These are phyloP conservation scores for Berberis vulgaris DNA, from an alignment of 164 flowering plant species.

Conservation along the genomic window DNA sequence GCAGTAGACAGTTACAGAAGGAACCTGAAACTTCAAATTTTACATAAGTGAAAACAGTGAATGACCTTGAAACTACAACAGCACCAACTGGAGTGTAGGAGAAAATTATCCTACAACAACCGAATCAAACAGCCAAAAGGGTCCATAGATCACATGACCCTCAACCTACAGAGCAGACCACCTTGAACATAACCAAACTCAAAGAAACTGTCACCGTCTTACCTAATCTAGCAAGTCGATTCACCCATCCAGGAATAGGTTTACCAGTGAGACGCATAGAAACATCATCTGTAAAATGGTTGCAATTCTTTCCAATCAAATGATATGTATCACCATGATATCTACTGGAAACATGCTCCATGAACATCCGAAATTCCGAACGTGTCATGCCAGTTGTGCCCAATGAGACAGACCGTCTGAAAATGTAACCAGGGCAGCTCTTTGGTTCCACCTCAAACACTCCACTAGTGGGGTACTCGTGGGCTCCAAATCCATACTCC, in stretches of 20 bases:
- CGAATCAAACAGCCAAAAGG: background rate
- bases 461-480: slow-evolving; percentile 83
- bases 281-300: slow-evolving; percentile 89
- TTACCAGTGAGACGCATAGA: slow-evolving; percentile 68
- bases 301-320: slow-evolving; percentile 93
- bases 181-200: background rate
- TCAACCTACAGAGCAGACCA: background rate
- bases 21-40: slow-evolving; percentile 62
- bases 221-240: slow-evolving; percentile 89
- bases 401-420: slow-evolving; percentile 63
- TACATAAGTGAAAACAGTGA: background rate
- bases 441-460: slow-evolving; percentile 96
- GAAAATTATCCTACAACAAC: no score
- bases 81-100: no score
- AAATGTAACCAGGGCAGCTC: slow-evolving; percentile 88
- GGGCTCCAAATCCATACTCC: slow-evolving; percentile 96
- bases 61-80: background rate
- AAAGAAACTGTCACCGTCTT: slow-evolving; percentile 9
- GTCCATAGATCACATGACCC: background rate
- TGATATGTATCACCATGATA: slow-evolving; percentile 89
- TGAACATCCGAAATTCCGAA: slow-evolving; percentile 62
- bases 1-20: slow-evolving; percentile 81
- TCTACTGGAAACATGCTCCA: slow-evolving; percentile 59
- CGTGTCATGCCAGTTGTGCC: slow-evolving; percentile 69
- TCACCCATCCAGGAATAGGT: slow-evolving; percentile 93